A percentile compares a stretch with the other conserved stretches of the same genome.
Conservation (phyloP, 2,329 filamentous ascomycete species). For the Zalaria sp. region DNA sequence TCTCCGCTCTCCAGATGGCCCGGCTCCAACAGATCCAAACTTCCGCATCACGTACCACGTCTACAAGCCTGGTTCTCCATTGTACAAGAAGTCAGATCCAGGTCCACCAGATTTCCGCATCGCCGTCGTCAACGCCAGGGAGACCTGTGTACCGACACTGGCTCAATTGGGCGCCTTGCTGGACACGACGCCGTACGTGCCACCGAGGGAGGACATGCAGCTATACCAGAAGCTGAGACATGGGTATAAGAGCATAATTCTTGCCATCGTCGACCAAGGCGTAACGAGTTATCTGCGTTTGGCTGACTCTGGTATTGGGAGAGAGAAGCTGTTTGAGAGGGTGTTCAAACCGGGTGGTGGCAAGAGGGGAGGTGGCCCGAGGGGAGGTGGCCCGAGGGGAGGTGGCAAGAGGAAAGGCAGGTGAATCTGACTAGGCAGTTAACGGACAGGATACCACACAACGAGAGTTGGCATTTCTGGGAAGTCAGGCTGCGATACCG, state of each 20-base stretch:
- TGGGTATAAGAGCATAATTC: slow-evolving; percentile 66
- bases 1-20: slow-evolving; percentile 10
- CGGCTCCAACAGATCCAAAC: slow-evolving; percentile 27
- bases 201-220: slow-evolving; percentile 38
- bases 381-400: slow-evolving; percentile 23
- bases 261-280: slow-evolving; percentile 82
- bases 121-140: slow-evolving; percentile 64
- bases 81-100: slow-evolving; percentile 68
- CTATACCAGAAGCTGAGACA: slow-evolving; percentile 71
- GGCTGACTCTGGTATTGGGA: slow-evolving; percentile 61
- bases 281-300: slow-evolving; percentile 78
- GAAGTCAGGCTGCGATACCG: too few relatives aligned
- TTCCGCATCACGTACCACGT: slow-evolving; percentile 69
- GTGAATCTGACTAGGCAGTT: neutral
- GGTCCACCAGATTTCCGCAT: slow-evolving; percentile 72
- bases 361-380: slow-evolving; percentile 24
- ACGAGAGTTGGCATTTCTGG: too few relatives aligned
- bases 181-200: slow-evolving; percentile 56
- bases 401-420: slow-evolving; percentile 19
- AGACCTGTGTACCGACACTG: slow-evolving; percentile 57
- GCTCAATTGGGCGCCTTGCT: slow-evolving; percentile 58
- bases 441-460: neutral
- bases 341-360: slow-evolving; percentile 25
- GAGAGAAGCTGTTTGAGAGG: slow-evolving; percentile 54
- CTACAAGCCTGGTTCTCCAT: slow-evolving; percentile 54